These are phyloP conservation scores for Mortierella polycephala DNA, from an alignment of 371 early-diverging fungal genomes.

Conservation along the genomic window DNA sequence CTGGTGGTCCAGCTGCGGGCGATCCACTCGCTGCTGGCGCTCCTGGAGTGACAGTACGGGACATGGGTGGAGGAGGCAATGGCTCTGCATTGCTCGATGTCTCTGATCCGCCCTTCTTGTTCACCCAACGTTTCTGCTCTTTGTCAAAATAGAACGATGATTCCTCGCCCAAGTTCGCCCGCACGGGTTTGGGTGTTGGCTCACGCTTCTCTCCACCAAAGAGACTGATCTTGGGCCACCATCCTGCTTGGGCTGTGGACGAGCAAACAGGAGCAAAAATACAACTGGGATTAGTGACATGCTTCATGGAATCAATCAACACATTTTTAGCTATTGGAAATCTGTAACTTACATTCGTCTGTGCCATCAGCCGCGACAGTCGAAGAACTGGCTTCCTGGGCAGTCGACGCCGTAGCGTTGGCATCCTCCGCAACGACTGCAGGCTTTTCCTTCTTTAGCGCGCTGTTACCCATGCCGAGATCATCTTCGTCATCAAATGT, in stretches of 20 bases:
- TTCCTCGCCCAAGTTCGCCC: constrained; percentile 78
- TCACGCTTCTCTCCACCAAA: constrained; percentile 59
- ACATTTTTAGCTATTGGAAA: no score
- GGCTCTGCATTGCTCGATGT: constrained; percentile 41
- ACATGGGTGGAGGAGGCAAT: constrained; percentile 55
- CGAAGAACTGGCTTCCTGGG: constrained; percentile 5
- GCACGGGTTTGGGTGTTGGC: constrained; percentile 60
- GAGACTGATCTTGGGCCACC: constrained; percentile 64
- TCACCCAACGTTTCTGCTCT: constrained; percentile 68
- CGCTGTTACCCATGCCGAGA: constrained; percentile 68
- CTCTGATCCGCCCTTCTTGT: constrained; percentile 57
- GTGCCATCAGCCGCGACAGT: constrained; percentile 14
- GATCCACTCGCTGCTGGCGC: constrained; percentile 11
- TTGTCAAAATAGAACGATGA: constrained; percentile 77
- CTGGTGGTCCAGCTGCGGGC: constrained; percentile 27
- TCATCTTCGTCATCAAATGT: constrained; percentile 61
- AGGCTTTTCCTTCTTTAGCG: constrained; percentile 49
- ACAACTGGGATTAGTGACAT: not conserved
- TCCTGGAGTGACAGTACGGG: constrained; percentile 32
- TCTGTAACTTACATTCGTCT: constrained; percentile 18
- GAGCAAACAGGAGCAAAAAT: not conserved
- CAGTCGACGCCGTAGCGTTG: not conserved
- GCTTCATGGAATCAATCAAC: not conserved
- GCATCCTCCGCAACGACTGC: not conserved
- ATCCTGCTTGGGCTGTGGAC: constrained; percentile 54